Base-by-base conservation (phyloP, 495 filamentous ascomycete species). In the Achaetomiella virescens region DNA sequence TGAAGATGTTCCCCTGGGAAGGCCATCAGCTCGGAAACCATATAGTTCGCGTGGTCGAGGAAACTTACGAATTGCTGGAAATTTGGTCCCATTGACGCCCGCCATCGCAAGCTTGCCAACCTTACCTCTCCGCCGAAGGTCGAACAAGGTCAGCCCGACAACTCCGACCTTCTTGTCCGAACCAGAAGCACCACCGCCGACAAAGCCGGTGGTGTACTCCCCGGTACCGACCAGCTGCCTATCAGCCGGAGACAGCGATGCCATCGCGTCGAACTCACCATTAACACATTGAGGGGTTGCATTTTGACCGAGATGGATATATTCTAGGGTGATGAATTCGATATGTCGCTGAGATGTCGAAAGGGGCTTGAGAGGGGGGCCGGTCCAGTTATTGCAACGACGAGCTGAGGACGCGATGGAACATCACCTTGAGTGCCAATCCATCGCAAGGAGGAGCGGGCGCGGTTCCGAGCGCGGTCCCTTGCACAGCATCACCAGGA, bases 101-200 rank as follows among this genome's bases (percentile, higher is more conserved):
- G 89, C 91, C 91, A 97, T 97, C 63, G 81, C 82, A 54, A 97
- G 76, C 33, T 88, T 81, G 44, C 84, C 87, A 5, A 96, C 91
- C 66, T 95, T 96, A 50, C 90, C 90, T 60, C 91, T 82, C 48
- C 90, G 81, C 33, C 91, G 80, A 44, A 97, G 81, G 64, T 97
- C 91, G 65, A 97, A 96, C 58, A 97, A 75, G 27, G 88, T 90
- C 60, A 97, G 72, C 1, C 89, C 91, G 6, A 97, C 91, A 0
- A 97, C 91, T 48, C 91, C 91, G 15, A 96, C 85, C 65, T 95
- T 95, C 76, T 95, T 95, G 78, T 95, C 90, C 29, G 87, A 91
- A 10, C 79, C 79, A 1, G 89, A 92, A 44, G 82, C 84, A 44
- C 83, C 85, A 61, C 82, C 83, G 44, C 86, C 88, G 59, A 91